Conservation (phyloP, 768 basidiomycete species). For the Kwoniella botswanensis region DNA sequence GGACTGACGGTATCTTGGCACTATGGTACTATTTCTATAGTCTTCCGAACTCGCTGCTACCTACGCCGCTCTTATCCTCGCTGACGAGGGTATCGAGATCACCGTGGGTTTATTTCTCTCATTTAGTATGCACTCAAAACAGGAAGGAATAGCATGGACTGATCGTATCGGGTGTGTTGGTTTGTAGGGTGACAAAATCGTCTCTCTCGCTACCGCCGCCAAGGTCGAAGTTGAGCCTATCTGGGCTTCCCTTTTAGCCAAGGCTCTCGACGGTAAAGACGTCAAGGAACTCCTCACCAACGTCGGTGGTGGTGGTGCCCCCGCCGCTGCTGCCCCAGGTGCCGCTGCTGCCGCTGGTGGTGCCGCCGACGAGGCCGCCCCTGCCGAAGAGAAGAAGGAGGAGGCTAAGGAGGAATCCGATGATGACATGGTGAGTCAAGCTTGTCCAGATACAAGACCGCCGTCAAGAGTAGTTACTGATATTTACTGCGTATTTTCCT, state of each 20-base stretch:
- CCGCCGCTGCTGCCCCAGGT: conserved; percentile 67
- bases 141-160: not conserved
- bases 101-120: conserved; percentile 69
- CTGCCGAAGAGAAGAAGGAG: conserved; percentile 75
- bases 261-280: conserved; percentile 97
- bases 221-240: conserved; percentile 88
- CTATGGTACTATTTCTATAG: conserved; percentile 4
- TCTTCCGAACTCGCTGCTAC: conserved; percentile 83
- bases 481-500: not conserved
- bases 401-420: conserved; percentile 67
- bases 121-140: not conserved
- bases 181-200: conserved; percentile 84
- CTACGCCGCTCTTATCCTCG: conserved; percentile 97
- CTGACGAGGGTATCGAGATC: conserved; percentile 95
- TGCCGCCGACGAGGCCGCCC: conserved; percentile 65
- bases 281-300: conserved; percentile 93
- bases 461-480: not conserved
- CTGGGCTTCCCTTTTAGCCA: conserved; percentile 96
- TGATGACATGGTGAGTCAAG: conserved; percentile 55
- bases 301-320: conserved; percentile 89
- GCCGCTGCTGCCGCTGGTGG: conserved; percentile 67
- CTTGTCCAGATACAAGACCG: not conserved
- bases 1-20: not conserved
- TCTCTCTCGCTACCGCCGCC: conserved; percentile 81
- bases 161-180: not conserved